Evolutionary conservation across 306 rosid species (phyloP), one percentile per base, ranked within the genome.

Genomic region (Arachis hypogaea): DNA sequence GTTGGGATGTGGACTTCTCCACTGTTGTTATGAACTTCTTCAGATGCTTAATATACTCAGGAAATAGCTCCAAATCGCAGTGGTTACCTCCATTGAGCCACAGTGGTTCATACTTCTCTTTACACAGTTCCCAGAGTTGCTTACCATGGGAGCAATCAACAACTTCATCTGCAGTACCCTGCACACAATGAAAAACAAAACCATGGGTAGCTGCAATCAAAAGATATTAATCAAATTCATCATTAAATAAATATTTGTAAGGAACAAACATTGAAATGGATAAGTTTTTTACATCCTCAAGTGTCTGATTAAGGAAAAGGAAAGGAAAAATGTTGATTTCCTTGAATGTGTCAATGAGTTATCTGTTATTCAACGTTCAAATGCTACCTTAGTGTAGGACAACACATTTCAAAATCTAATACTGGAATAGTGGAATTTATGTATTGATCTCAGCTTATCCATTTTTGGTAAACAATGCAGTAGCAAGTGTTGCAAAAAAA

Each of bases 1-100:
- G 80, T 63, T 88, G 95, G 4, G 93, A 85, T 22, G 91, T 93
- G 77, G 89, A 88, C 80, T 88, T 93, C 87, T 93, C 98, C 0
- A 93, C 88, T 4, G 91, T 88, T 49, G 86, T 77, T 76, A 93
- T 82, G 81, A 93, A 93, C 85, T 90, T 93, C 85, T 90, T 93
- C 57, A 88, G 89, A 82, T 93, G 98, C 83, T 89, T 84, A 40
- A 88, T 85, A 46, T 88, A 93, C 77, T 93, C 98, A 0, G 96
- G 98, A 83, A 84, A 92, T 51, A 82, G 94, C 87, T 92, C 96
- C 78, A 92, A 76, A 81, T 90, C 83, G 63, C 98, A 93, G 83
- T 93, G 98, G 88, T 84, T 93, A 22, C 98, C 98, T 74, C 98
- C 98, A 77, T 87, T 90, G 63, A 93, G 90, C 98, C 98, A 93